These are phyloP conservation scores for Cerrena zonata DNA, from an alignment of 1,284 basidiomycete genomes.

Conservation along the genomic window DNA sequence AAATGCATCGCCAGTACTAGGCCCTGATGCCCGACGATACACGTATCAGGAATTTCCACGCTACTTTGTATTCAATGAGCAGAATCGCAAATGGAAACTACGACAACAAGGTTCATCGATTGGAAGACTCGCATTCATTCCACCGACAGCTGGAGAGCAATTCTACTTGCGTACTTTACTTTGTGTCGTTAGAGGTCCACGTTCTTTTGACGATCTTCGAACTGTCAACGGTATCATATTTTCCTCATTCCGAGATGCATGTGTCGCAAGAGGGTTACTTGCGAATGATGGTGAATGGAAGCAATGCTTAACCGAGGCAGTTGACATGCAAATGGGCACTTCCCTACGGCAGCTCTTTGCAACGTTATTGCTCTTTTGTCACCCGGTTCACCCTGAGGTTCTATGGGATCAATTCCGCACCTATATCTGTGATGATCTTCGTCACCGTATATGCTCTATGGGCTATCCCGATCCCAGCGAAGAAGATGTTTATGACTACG, in stretches of 20 bases:
- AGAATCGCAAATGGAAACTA: slow-evolving; percentile 11
- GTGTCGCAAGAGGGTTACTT: slow-evolving; percentile 35
- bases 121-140: slow-evolving; percentile 29
- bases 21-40: slow-evolving; percentile 4
- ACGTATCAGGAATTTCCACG: slow-evolving; percentile 24
- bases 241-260: slow-evolving; percentile 29
- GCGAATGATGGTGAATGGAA: slow-evolving; percentile 42
- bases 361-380: slow-evolving; percentile 31
- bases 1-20: slow-evolving; percentile 24
- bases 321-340: slow-evolving; percentile 33
- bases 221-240: slow-evolving; percentile 17
- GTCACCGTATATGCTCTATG: slow-evolving; percentile 13
- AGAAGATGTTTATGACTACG: slow-evolving; percentile 36
- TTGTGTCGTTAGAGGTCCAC: slow-evolving; percentile 26
- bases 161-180: slow-evolving; percentile 34
- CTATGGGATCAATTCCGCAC: slow-evolving; percentile 34
- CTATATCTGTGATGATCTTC: slow-evolving; percentile 37
- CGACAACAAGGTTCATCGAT: slow-evolving; percentile 17
- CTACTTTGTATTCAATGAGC: slow-evolving; percentile 17
- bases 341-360: slow-evolving; percentile 37
- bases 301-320: slow-evolving; percentile 37
- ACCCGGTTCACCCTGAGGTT: slow-evolving; percentile 25
- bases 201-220: slow-evolving; percentile 27
- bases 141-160: slow-evolving; percentile 21
- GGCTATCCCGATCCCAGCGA: slow-evolving; percentile 17